These are phyloP conservation scores for Lotmaria passim DNA, from an alignment of 208 protist species.

Conservation along the genomic window DNA sequence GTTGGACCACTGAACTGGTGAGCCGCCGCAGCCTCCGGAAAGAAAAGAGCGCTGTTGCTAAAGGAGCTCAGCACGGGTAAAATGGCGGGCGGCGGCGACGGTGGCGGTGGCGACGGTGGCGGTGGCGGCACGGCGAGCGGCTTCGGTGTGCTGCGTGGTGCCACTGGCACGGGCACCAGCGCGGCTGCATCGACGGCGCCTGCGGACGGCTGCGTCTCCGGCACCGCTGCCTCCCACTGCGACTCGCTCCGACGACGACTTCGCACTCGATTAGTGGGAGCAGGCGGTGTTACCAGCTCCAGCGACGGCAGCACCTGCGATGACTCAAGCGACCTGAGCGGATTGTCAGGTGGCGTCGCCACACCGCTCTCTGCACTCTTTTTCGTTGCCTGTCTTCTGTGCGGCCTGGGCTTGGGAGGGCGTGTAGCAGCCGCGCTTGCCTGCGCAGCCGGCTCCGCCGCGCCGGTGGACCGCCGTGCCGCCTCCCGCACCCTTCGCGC, in stretches of 20 bases:
- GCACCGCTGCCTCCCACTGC: neutral
- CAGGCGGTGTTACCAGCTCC: neutral
- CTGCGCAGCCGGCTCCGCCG: too few relatives aligned
- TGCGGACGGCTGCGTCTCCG: too few relatives aligned
- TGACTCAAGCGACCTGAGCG: conserved; percentile 4
- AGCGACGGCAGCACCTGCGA: conserved; percentile 8
- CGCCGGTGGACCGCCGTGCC: too few relatives aligned
- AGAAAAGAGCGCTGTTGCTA: conserved; percentile 6
- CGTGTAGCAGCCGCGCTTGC: too few relatives aligned
- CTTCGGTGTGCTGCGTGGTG: neutral
- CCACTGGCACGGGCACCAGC: too few relatives aligned
- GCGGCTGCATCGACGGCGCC: too few relatives aligned
- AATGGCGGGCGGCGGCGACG: too few relatives aligned
- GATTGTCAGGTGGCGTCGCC: neutral
- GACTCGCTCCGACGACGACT: neutral
- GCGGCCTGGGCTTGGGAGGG: neutral
- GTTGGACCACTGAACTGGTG: neutral
- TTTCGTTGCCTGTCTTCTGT: neutral
- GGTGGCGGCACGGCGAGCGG: neutral
- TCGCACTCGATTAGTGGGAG: neutral
- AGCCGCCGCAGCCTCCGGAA: neutral
- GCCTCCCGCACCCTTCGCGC: too few relatives aligned
- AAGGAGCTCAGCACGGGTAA: neutral
- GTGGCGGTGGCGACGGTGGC: too few relatives aligned
- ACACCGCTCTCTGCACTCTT: neutral